A percentile compares a stretch with the other conserved stretches of the same genome.
These are phyloP conservation scores for Cryptococcus sp. DNA, from an alignment of 1,284 basidiomycete species.

Conservation along the genomic window DNA sequence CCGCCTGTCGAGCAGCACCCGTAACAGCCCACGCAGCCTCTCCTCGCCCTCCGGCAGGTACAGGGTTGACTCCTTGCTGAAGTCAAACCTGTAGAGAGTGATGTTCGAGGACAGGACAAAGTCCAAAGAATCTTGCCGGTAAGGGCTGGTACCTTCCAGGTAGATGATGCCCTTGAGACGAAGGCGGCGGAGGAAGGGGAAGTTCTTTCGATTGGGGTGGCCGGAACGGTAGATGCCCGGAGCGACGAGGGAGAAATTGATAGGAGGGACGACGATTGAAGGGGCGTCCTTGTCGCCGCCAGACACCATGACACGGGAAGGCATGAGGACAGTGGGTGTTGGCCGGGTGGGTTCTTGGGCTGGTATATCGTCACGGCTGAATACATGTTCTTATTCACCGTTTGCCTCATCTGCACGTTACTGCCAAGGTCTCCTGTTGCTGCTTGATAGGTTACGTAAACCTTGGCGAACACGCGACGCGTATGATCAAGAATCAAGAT, in stretches of 20 bases:
- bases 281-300: background rate
- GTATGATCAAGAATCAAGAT: too few species aligned
- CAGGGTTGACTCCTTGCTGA: conserved; percentile 30
- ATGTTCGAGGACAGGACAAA: conserved; percentile 33
- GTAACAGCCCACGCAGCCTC: conserved; percentile 26
- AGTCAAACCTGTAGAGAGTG: conserved; percentile 32
- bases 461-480: too few species aligned
- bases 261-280: conserved; percentile 46
- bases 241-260: conserved; percentile 51
- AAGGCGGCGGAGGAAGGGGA: conserved; percentile 43
- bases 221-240: conserved; percentile 47
- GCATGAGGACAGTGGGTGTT: too few species aligned
- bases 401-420: too few species aligned
- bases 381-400: too few species aligned
- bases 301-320: too few species aligned
- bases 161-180: conserved; percentile 46
- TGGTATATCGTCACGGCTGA: too few species aligned
- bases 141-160: conserved; percentile 29
- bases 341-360: too few species aligned
- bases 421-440: too few species aligned
- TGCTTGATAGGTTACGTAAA: too few species aligned
- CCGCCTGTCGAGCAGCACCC: conserved; percentile 35
- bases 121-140: conserved; percentile 39
- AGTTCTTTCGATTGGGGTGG: conserved; percentile 50
- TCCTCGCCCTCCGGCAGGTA: conserved; percentile 7